A percentile compares a stretch with the other conserved stretches of the same genome.
Conservation (phyloP, 805 yeast genomes). For the Kodamaea neixiangensis region DNA sequence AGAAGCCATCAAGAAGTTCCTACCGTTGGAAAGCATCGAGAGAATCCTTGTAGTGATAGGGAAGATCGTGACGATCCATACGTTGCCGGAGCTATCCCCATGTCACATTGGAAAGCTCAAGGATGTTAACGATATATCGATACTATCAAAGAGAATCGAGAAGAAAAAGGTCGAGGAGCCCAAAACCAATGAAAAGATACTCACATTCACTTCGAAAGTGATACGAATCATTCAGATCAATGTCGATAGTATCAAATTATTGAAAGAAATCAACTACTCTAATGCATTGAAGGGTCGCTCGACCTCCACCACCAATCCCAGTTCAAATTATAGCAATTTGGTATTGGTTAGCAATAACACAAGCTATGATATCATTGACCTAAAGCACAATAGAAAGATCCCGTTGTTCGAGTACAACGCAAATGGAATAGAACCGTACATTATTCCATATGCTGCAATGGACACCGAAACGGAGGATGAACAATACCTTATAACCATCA, state of each 20-base stretch:
- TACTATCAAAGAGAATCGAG: conserved; percentile 11
- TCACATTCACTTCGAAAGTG: conserved; percentile 31
- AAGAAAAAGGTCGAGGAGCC: conserved; percentile 1
- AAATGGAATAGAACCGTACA: conserved; percentile 21
- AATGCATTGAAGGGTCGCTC: conserved; percentile 30
- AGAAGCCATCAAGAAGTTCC: conserved; percentile 24
- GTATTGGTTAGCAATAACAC: conserved; percentile 34
- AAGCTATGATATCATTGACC: conserved; percentile 40
- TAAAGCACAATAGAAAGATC: conserved; percentile 32
- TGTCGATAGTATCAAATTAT: conserved; percentile 28
- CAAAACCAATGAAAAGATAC: conserved; percentile 25
- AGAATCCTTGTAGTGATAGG: conserved; percentile 30
- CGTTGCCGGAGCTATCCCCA: conserved; percentile 42
- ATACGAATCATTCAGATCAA: conserved; percentile 34
- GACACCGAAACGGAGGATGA: conserved; percentile 18
- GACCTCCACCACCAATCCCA: conserved; percentile 25
- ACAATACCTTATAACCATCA: conserved; percentile 36
- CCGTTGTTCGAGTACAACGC: conserved; percentile 36
- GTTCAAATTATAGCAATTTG: conserved; percentile 29
- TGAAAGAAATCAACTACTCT: conserved; percentile 35
- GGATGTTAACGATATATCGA: conserved; percentile 36
- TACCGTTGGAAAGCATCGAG: conserved; percentile 26
- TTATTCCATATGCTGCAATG: conserved; percentile 21
- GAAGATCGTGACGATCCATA: conserved; percentile 26
- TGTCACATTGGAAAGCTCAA: conserved; percentile 37